Percentiles rank a stretch among this genome's conserved stretches.
Conservation (phyloP, 257 asterid genomes). For the Nicotiana undulata region DNA sequence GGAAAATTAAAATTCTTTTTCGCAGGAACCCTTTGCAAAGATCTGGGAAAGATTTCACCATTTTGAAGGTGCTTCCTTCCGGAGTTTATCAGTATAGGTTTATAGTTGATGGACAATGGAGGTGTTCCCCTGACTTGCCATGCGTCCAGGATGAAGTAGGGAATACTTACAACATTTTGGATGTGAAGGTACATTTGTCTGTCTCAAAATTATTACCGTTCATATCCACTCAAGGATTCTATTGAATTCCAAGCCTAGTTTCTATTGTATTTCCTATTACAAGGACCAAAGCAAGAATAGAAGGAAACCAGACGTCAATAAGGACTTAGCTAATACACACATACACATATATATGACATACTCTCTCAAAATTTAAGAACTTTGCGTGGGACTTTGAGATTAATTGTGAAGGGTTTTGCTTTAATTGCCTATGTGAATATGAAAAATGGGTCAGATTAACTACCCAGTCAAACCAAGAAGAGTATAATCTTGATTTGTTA, state of each 20-base stretch:
- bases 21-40: constrained; percentile 81
- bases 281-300: background rate
- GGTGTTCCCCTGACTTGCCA: constrained; percentile 73
- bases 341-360: background rate
- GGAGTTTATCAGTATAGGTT: constrained; percentile 94
- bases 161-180: constrained; percentile 70
- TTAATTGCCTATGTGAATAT: background rate
- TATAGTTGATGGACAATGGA: constrained; percentile 86
- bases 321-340: background rate
- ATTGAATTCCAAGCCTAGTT: background rate
- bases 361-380: background rate
- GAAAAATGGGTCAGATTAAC: background rate
- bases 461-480: background rate
- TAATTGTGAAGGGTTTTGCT: background rate
- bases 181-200: constrained; percentile 61
- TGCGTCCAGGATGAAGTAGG: constrained; percentile 85
- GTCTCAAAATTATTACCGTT: background rate
- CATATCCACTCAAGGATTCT: background rate
- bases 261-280: background rate
- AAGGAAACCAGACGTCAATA: background rate
- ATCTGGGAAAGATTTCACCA: constrained; percentile 96
- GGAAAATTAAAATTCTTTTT: background rate
- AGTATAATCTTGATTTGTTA: background rate
- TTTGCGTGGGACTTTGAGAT: background rate
- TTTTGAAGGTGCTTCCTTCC: constrained; percentile 90